phyloP scores from a whole-genome alignment of 192 early-diverging fungal genomes.

The Podila epigama region DNA sequence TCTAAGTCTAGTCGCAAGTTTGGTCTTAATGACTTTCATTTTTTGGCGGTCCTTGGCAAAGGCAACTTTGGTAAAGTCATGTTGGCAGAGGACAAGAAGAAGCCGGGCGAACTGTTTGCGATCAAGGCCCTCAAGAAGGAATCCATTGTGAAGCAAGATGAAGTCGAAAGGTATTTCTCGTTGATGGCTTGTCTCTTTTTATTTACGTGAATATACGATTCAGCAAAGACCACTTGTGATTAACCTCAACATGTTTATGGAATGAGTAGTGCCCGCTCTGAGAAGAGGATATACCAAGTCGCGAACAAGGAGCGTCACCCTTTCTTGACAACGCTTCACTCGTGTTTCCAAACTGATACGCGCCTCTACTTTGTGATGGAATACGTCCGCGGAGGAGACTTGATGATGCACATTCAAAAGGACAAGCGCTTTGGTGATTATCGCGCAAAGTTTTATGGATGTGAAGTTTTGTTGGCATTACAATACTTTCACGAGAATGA shows the following conservation, averaged over 20 bases:
- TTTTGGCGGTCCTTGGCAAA: slow-evolving; percentile 94
- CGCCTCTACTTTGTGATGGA: slow-evolving; percentile 99
- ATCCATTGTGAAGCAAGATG: slow-evolving; percentile 96
- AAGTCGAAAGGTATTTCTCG: slow-evolving; percentile 37
- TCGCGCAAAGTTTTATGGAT: slow-evolving; percentile 95
- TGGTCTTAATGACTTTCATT: slow-evolving; percentile 91
- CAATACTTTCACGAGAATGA: slow-evolving; percentile 95
- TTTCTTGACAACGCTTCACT: slow-evolving; percentile 96
- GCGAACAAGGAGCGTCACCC: slow-evolving; percentile 93
- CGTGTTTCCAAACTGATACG: slow-evolving; percentile 96
- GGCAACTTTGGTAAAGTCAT: slow-evolving; percentile 99
- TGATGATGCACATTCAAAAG: slow-evolving; percentile 99
- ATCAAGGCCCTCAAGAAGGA: slow-evolving; percentile 99
- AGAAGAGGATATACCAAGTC: slow-evolving; percentile 92
- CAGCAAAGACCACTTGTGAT: not conserved
- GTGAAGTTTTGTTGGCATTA: slow-evolving; percentile 91
- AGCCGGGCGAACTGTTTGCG: slow-evolving; percentile 79
- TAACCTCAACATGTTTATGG: no score
- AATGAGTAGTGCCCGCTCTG: slow-evolving; percentile 87
- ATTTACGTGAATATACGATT: slow-evolving; percentile 79
- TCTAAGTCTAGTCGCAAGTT: slow-evolving; percentile 61
- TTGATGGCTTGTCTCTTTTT: slow-evolving; percentile 7
- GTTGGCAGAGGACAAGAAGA: slow-evolving; percentile 91
- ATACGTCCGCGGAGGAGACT: slow-evolving; percentile 95
- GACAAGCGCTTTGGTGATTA: slow-evolving; percentile 89